Base-by-base conservation (phyloP, 768 basidiomycete species). In the Panus rudis region DNA sequence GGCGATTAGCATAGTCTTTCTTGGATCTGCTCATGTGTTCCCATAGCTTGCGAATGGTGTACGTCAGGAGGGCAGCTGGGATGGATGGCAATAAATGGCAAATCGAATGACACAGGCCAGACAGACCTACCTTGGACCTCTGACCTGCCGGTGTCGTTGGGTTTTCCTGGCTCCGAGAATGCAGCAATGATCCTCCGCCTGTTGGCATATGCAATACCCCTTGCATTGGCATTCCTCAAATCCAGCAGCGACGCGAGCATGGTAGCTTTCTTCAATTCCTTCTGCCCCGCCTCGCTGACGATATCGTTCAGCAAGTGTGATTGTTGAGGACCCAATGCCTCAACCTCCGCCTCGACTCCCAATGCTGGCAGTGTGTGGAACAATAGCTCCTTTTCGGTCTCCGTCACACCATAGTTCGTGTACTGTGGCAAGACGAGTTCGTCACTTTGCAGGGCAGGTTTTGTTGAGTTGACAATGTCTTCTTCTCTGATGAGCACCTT, bases 151-250 rank as follows among this genome's bases (percentile, higher is more conserved):
- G 92, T 70, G 60, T 93, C 87, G 46, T 73, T 78, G 19, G 73
- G 73, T 50, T 76, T 82, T 39, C 70, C 71, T 0, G 75, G 71
- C 6, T 72, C 68, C 1, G 92, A 94, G 65, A 98, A 97, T 22
- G 76, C 79, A 12, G 65, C 64, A 22, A 96, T 70, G 48, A 92
- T 84, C 48, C 91, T 72, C 57, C 78, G 70, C 46, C 86, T 71
- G 61, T 96, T 97, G 64, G 92, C 89, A 54, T 75, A 88, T 39
- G 87, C 78, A 48, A 97, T 80, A n/a, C 90, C 91, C 23, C 65
- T 69, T 22, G 90, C 86, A 52, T 85, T 88, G 14, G 94, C 85
- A 56, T 98, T 97, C 49, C 83, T 70, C 53, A 98, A 63, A 65
- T 96, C 92, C 17, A 92, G 64, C 23, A 91, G 63, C 51, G 74